Conservation (phyloP, 495 filamentous ascomycete species). For the Parachaetomium inaequale region DNA sequence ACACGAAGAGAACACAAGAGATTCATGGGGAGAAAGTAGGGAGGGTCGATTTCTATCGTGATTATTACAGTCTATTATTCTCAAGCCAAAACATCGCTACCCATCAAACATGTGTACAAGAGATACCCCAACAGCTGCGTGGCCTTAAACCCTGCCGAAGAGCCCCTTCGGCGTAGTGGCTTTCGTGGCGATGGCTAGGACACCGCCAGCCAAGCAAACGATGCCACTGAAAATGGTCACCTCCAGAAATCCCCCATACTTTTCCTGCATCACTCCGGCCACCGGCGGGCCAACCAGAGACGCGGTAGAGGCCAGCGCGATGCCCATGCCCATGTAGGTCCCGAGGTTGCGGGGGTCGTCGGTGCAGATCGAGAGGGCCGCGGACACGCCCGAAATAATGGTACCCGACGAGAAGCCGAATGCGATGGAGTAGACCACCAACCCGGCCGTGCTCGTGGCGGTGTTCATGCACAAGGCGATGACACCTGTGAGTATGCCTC, state of each 20-base stretch:
- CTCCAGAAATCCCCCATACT: slow-evolving; percentile 41
- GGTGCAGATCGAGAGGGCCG: slow-evolving; percentile 41
- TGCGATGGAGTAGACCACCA: slow-evolving; percentile 39
- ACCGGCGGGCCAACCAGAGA: slow-evolving; percentile 52
- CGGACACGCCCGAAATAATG: slow-evolving; percentile 46
- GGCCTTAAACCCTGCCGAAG: slow-evolving; percentile 17
- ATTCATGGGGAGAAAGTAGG: no score
- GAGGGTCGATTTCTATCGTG: no score
- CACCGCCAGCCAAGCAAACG: slow-evolving; percentile 34
- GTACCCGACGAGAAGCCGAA: slow-evolving; percentile 44
- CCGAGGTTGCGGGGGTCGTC: slow-evolving; percentile 46
- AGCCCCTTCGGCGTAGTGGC: slow-evolving; percentile 29
- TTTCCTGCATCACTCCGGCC: slow-evolving; percentile 46
- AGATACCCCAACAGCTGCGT: background rate
- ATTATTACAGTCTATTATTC: no score
- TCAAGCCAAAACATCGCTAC: background rate
- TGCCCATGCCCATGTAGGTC: slow-evolving; percentile 55
- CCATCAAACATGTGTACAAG: background rate
- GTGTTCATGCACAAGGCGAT: slow-evolving; percentile 43
- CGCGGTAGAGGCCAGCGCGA: slow-evolving; percentile 43
- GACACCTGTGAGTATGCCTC: slow-evolving; percentile 36
- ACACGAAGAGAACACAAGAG: no score
- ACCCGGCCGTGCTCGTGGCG: slow-evolving; percentile 33
- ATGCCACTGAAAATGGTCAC: slow-evolving; percentile 48
- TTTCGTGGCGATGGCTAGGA: slow-evolving; percentile 33